Evolutionary conservation across 306 rosid species (phyloP).

Genomic region (Gastrolobium villosum): DNA sequence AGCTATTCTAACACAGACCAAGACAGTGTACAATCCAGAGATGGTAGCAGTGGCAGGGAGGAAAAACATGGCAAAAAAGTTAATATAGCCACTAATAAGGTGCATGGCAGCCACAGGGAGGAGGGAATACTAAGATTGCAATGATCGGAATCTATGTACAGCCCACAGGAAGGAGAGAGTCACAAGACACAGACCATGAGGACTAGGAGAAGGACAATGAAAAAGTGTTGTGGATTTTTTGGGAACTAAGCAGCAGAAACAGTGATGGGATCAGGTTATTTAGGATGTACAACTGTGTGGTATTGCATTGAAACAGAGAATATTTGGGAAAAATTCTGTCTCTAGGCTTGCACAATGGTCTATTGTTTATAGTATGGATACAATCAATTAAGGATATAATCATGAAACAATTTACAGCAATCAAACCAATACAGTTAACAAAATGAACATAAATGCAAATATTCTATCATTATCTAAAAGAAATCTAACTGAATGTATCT

Average conservation of each 20-base stretch:
- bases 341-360: constrained; percentile 11
- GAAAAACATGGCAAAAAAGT: not conserved
- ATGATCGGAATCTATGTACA: not conserved
- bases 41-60: constrained; percentile 5
- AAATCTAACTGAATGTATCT: not conserved
- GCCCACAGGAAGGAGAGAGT: not conserved
- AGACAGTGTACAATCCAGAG: not conserved
- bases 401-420: not conserved
- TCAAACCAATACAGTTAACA: not conserved
- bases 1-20: constrained; percentile 24
- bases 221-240: not conserved
- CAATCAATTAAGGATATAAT: not conserved
- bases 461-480: not conserved
- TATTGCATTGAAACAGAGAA: not conserved
- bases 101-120: not conserved
- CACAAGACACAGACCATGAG: not conserved
- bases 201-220: not conserved
- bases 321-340: not conserved
- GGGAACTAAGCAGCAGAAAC: not conserved
- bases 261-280: not conserved
- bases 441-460: not conserved
- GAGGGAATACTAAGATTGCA: not conserved
- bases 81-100: not conserved
- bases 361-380: not conserved
- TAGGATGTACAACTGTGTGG: not conserved